Evolutionary conservation across 257 asterid species (phyloP).

Genomic region (Solanum ossicruentum): DNA sequence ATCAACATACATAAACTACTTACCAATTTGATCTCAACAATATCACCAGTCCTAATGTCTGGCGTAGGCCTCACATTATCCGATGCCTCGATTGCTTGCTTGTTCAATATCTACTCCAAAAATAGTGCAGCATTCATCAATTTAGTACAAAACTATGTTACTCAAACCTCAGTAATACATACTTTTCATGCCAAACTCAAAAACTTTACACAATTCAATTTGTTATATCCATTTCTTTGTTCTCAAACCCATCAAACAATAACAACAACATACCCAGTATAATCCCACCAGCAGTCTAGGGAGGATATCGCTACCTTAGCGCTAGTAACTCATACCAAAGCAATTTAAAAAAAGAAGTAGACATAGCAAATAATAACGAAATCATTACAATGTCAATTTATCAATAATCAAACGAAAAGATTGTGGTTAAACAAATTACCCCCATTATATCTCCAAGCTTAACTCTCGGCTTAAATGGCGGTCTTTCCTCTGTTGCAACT

Average conservation of each 20-base stretch:
- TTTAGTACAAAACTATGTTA: not conserved
- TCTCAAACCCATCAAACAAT: not conserved
- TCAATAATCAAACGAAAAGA: not conserved
- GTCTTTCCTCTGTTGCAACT: constrained; percentile 29
- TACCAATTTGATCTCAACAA: constrained; percentile 88
- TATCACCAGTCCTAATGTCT: constrained; percentile 74
- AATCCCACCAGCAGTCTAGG: no score
- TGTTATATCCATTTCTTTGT: not conserved
- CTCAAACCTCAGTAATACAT: not conserved
- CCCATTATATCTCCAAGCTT: constrained; percentile 95
- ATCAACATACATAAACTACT: not conserved
- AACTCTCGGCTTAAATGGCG: constrained; percentile 40
- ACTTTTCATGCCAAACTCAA: not conserved
- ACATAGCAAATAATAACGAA: not conserved
- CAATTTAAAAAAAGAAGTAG: no score
- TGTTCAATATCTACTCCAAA: constrained; percentile 57
- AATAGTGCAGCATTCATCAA: constrained; percentile 1
- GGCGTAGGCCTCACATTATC: constrained; percentile 61
- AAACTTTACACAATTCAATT: not conserved
- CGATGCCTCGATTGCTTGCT: constrained; percentile 70
- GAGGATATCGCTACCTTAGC: not conserved
- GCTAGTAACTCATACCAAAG: not conserved
- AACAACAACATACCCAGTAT: not conserved
- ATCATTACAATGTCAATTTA: not conserved
- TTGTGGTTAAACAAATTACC: constrained; percentile 29